Conservation (phyloP, 148 eudicot genomes). For the Vaccinium vitisidaea region DNA sequence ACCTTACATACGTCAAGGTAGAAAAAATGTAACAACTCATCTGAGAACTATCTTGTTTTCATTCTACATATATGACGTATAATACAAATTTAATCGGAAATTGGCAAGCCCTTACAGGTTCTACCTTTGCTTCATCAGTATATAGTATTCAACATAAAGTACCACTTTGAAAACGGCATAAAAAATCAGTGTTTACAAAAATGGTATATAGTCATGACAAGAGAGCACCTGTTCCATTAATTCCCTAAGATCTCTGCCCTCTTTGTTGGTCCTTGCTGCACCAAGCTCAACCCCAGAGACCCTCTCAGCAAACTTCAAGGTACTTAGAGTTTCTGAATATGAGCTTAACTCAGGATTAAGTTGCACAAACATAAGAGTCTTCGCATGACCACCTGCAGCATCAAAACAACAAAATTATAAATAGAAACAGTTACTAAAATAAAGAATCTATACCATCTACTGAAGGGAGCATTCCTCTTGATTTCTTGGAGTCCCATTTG, state of each 20-base stretch:
- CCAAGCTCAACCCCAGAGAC: constrained; percentile 45
- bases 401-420: not conserved
- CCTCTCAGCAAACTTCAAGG: constrained; percentile 44
- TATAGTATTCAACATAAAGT: not conserved
- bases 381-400: constrained; percentile 40
- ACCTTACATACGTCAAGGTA: not conserved
- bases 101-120: not conserved
- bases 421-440: not conserved
- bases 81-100: not conserved
- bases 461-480: not conserved
- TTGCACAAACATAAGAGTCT: constrained; percentile 46
- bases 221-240: constrained; percentile 40
- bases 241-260: constrained; percentile 29
- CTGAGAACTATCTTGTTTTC: not conserved
- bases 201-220: not conserved
- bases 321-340: constrained; percentile 31
- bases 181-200: not conserved
- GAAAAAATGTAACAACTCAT: not conserved
- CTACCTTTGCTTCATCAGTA: not conserved
- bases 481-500: not conserved
- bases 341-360: constrained; percentile 35
- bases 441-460: not conserved
- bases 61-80: not conserved
- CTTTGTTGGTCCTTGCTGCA: constrained; percentile 36
- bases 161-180: not conserved